These are phyloP conservation scores for Grigorovia yakushimaensis DNA, from an alignment of 805 yeast genomes.

Conservation along the genomic window DNA sequence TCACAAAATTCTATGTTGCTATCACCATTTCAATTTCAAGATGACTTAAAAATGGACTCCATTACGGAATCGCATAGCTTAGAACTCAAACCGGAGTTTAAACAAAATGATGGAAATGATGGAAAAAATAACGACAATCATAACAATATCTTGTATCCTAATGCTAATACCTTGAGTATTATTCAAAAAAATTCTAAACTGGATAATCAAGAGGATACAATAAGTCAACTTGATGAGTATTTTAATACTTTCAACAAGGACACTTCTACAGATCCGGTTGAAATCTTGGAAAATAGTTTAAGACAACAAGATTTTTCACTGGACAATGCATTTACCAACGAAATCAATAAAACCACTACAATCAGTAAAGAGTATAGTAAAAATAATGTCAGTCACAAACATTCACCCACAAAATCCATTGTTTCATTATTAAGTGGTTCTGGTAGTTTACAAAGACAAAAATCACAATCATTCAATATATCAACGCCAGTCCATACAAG, in stretches of 20 bases:
- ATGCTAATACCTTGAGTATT: neutral
- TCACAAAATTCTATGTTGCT: conserved; percentile 8
- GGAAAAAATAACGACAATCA: too few relatives aligned
- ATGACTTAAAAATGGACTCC: neutral
- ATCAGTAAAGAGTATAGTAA: neutral
- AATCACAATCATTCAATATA: conserved; percentile 8
- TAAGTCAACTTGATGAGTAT: conserved; percentile 23
- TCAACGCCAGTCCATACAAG: conserved; percentile 6
- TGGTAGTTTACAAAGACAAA: conserved; percentile 11
- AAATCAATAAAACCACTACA: conserved; percentile 9
- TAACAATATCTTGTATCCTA: neutral
- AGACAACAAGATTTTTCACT: conserved; percentile 12
- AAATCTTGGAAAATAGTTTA: conserved; percentile 18
- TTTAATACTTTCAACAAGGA: conserved; percentile 11
- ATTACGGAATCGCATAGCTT: neutral
- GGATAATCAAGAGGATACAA: conserved; percentile 11
- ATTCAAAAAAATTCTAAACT: neutral
- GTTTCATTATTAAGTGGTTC: conserved; percentile 20
- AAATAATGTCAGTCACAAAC: conserved; percentile 6
- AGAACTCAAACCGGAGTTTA: conserved; percentile 1
- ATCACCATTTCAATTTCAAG: conserved; percentile 9
- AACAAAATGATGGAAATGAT: neutral
- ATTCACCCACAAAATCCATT: conserved; percentile 29
- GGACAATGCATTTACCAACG: conserved; percentile 8
- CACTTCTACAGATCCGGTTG: conserved; percentile 9